Evolutionary conservation across 2,329 filamentous ascomycete genomes (phyloP).

Genomic region (Neofusicoccum kwambonambiense): DNA sequence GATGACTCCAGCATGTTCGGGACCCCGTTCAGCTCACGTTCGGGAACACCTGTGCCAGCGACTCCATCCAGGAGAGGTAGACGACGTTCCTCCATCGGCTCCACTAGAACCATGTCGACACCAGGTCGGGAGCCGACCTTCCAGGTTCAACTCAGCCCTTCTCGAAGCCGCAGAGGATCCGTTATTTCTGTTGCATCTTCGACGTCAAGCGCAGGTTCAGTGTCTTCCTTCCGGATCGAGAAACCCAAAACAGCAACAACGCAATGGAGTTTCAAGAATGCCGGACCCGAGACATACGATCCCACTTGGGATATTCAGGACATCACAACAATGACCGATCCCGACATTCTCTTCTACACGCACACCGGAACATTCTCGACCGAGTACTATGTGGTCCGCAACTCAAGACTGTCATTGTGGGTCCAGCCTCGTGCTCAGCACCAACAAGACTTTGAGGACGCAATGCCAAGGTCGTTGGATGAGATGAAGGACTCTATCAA

Average conservation of each 20-base stretch:
- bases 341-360: constrained; percentile 35
- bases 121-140: not conserved
- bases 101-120: not conserved
- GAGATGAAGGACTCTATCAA: constrained; percentile 10
- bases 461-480: constrained; percentile 10
- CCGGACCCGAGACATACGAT: constrained; percentile 11
- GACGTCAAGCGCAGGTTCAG: not conserved
- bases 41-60: not conserved
- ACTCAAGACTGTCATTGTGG: constrained; percentile 10
- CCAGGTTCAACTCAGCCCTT: not conserved
- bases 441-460: constrained; percentile 13
- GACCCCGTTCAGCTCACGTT: not conserved
- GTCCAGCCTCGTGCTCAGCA: constrained; percentile 1
- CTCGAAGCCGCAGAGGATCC: not conserved
- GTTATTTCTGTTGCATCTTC: not conserved
- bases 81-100: not conserved
- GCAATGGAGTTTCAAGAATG: not conserved
- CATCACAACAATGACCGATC: constrained; percentile 23
- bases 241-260: not conserved
- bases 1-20: constrained; percentile 5
- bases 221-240: not conserved
- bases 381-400: constrained; percentile 26
- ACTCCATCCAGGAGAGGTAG: not conserved
- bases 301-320: constrained; percentile 14
- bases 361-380: constrained; percentile 49